These are phyloP conservation scores for Boletus sensibilis DNA, from an alignment of 768 basidiomycete genomes.

Conservation along the genomic window DNA sequence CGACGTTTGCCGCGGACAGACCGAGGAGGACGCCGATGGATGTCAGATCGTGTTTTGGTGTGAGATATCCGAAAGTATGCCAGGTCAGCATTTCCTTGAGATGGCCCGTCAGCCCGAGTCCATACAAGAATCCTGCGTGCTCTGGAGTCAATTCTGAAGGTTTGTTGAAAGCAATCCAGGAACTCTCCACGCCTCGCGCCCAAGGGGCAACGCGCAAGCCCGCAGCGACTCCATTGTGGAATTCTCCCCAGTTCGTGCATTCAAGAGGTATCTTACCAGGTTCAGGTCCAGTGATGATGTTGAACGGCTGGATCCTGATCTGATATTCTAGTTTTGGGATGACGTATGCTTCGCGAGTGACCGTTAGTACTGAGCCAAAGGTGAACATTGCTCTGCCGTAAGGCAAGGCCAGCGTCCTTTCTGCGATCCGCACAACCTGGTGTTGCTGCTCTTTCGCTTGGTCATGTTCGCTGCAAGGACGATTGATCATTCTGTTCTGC, in stretches of 20 bases:
- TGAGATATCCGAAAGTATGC: slow-evolving; percentile 94
- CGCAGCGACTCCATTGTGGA: slow-evolving; percentile 95
- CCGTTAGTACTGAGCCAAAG: slow-evolving; percentile 74
- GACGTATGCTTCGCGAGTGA: slow-evolving; percentile 73
- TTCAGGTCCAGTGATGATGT: slow-evolving; percentile 62
- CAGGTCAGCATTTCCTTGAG: slow-evolving; percentile 86
- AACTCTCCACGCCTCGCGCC: slow-evolving; percentile 78
- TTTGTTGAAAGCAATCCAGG: slow-evolving; percentile 96
- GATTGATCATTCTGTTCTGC: background rate
- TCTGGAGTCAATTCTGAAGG: slow-evolving; percentile 87
- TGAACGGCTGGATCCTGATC: slow-evolving; percentile 72
- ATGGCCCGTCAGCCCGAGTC: slow-evolving; percentile 90
- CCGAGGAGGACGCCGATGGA: slow-evolving; percentile 92
- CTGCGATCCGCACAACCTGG: slow-evolving; percentile 76
- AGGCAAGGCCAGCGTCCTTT: slow-evolving; percentile 86
- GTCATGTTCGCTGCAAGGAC: slow-evolving; percentile 71
- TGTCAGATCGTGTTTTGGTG: slow-evolving; percentile 93
- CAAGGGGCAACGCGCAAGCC: slow-evolving; percentile 80
- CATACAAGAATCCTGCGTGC: slow-evolving; percentile 95
- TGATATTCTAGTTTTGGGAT: slow-evolving; percentile 80
- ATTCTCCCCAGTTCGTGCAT: slow-evolving; percentile 88
- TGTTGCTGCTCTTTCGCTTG: slow-evolving; percentile 82
- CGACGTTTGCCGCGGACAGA: slow-evolving; percentile 87
- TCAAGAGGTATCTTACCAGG: slow-evolving; percentile 72
- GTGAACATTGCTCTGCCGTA: slow-evolving; percentile 92